These are phyloP conservation scores for Luzula sylvatica DNA, from an alignment of 176 grass and related monocot genomes.

Conservation along the genomic window DNA sequence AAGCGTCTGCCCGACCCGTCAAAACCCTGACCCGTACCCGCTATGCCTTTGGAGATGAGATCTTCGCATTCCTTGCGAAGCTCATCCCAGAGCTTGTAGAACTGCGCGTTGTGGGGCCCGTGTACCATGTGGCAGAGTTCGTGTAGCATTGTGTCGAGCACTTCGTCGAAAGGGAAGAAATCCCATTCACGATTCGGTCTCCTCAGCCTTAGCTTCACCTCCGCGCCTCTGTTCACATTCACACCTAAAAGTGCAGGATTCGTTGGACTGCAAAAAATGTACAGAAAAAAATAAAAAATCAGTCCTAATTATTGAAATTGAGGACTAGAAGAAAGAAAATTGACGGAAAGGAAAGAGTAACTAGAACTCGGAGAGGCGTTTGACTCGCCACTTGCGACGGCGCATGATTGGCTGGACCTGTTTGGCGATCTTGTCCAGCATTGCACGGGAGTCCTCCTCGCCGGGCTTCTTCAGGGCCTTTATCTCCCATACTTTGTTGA, in stretches of 20 bases:
- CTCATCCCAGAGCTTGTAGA: conserved; percentile 98
- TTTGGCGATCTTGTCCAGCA: conserved; percentile 72
- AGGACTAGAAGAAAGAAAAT: background rate
- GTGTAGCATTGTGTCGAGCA: conserved; percentile 95
- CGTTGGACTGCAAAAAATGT: conserved; percentile 32
- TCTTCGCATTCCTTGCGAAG: conserved; percentile 97
- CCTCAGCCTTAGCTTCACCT: conserved; percentile 87
- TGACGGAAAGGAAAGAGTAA: background rate
- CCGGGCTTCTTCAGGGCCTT: conserved; percentile 74
- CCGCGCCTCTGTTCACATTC: conserved; percentile 50
- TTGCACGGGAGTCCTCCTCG: conserved; percentile 41
- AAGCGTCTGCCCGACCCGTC: conserved; percentile 61
- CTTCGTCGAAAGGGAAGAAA: conserved; percentile 80
- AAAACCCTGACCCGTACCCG: conserved; percentile 80
- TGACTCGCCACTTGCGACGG: conserved; percentile 89
- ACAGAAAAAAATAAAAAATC: background rate
- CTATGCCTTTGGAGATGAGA: conserved; percentile 78
- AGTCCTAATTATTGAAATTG: background rate
- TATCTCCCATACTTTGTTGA: conserved; percentile 90
- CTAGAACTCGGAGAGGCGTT: conserved; percentile 90
- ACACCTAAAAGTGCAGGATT: conserved; percentile 79
- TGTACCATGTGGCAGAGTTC: conserved; percentile 70
- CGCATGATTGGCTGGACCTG: conserved; percentile 97
- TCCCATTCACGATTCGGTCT: conserved; percentile 52
- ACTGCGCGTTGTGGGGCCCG: conserved; percentile 64